Conservation (phyloP, 208 protist species). For the Trichomonas vaginalis region DNA sequence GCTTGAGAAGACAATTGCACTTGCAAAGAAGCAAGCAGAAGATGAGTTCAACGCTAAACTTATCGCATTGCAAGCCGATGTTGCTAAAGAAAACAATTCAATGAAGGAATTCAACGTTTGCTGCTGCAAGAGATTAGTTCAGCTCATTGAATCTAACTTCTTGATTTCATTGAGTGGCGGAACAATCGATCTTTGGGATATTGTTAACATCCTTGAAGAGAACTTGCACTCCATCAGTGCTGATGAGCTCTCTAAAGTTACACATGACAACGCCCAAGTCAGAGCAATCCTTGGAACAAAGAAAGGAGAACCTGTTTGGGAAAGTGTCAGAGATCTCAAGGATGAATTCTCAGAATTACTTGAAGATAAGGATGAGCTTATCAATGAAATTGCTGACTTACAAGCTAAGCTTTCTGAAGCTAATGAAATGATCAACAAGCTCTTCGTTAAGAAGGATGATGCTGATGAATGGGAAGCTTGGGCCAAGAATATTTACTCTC, state of each 20-base stretch:
- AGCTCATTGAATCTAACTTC: not conserved
- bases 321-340: not conserved
- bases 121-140: not conserved
- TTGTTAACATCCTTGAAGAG: not conserved
- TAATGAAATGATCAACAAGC: not conserved
- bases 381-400: not conserved
- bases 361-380: not conserved
- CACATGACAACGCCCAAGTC: not conserved
- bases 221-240: not conserved
- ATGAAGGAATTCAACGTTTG: not conserved
- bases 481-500: not conserved
- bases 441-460: not conserved
- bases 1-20: not conserved
- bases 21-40: not conserved
- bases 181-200: not conserved
- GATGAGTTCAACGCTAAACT: not conserved
- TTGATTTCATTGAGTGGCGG: not conserved
- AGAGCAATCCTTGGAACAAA: not conserved
- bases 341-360: not conserved
- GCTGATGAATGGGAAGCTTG: not conserved
- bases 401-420: not conserved
- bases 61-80: not conserved
- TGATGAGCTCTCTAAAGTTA: not conserved
- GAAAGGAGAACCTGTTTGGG: not conserved
- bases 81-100: not conserved